phyloP scores from a whole-genome alignment of 1,284 basidiomycete genomes.

The Trichosporon sp. region DNA sequence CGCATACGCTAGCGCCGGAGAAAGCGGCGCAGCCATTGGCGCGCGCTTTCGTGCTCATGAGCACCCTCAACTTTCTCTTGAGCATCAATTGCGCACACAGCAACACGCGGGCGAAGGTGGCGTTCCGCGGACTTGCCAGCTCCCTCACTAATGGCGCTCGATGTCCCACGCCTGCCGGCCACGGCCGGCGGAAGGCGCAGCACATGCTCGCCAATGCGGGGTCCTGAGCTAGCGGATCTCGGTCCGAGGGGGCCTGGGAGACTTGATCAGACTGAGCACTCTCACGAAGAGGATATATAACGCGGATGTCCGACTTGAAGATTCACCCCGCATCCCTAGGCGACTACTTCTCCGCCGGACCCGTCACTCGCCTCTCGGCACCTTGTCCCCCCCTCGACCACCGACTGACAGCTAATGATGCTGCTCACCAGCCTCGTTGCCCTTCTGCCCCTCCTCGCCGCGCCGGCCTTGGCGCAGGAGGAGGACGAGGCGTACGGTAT shows the following conservation, averaged over 20 bases:
- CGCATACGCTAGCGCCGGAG: neutral
- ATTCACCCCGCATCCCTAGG: neutral
- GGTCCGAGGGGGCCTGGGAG: too few relatives aligned
- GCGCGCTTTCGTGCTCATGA: neutral
- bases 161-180: too few relatives aligned
- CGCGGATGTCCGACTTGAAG: neutral
- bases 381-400: neutral
- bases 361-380: neutral
- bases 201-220: neutral
- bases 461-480: neutral
- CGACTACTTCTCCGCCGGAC: neutral
- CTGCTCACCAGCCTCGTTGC: neutral
- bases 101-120: neutral
- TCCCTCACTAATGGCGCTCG: too few relatives aligned
- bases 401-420: neutral
- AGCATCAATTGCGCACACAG: constrained; percentile 1
- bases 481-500: neutral
- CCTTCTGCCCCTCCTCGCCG: neutral
- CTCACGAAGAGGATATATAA: neutral
- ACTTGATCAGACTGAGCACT: too few relatives aligned
- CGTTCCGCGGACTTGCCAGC: neutral
- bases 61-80: neutral
- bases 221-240: neutral
- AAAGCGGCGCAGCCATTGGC: neutral
- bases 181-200: neutral